Conservation (phyloP, 2,329 filamentous ascomycete species). For the Aureobasidium sp. region DNA sequence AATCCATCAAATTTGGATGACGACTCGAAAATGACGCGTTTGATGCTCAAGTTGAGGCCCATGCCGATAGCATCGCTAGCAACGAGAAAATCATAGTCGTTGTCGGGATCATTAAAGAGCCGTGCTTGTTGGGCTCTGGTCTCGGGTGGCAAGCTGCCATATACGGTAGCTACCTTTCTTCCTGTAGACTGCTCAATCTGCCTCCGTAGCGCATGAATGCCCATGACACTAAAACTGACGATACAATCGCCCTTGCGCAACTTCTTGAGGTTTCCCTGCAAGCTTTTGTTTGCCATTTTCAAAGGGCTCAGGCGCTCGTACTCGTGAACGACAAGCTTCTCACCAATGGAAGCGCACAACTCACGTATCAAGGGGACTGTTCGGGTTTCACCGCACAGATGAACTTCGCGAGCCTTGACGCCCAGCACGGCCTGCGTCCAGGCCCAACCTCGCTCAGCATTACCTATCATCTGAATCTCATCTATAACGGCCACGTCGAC, state of each 20-base stretch:
- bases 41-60: slow-evolving; percentile 87
- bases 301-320: slow-evolving; percentile 82
- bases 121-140: slow-evolving; percentile 85
- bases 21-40: slow-evolving; percentile 80
- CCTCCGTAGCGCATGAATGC: slow-evolving; percentile 71
- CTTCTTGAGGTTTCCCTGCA: slow-evolving; percentile 56
- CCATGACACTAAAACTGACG: slow-evolving; percentile 76
- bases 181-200: slow-evolving; percentile 71
- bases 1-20: slow-evolving; percentile 64
- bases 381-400: slow-evolving; percentile 86
- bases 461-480: slow-evolving; percentile 95
- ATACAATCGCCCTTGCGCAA: slow-evolving; percentile 86
- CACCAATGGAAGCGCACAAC: slow-evolving; percentile 71
- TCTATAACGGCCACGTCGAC: slow-evolving; percentile 92
- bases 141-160: slow-evolving; percentile 85
- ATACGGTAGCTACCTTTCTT: slow-evolving; percentile 81
- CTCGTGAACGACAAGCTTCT: slow-evolving; percentile 70
- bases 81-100: slow-evolving; percentile 90
- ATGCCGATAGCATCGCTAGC: slow-evolving; percentile 96
- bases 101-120: slow-evolving; percentile 90
- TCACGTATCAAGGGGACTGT: slow-evolving; percentile 71
- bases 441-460: slow-evolving; percentile 74
- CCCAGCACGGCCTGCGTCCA: slow-evolving; percentile 91
- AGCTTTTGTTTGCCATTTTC: slow-evolving; percentile 54
- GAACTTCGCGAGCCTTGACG: slow-evolving; percentile 78